Conservation (phyloP, 129 eudicot species). For the sunflower (Helianthus annuus) region HanXRQr2.0-SUNRISE NC_035443.2:172649081-172649580, state of each 20-base stretch:
- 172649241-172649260: constrained; percentile 19
- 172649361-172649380: constrained; percentile 90
- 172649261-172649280: constrained; percentile 48
- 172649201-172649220: constrained; percentile 13
- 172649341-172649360: constrained; percentile 51
- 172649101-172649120: constrained; percentile 12
- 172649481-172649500: constrained; percentile 75
- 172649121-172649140: neutral
- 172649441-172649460: constrained; percentile 84
- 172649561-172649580: constrained; percentile 89
- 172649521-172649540: constrained; percentile 88
- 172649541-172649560: constrained; percentile 96
- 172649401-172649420: constrained; percentile 99
- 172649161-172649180: constrained; percentile 25
- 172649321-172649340: constrained; percentile 22
- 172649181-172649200: constrained; percentile 1
- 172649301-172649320: constrained; percentile 41
- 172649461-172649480: constrained; percentile 95
- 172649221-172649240: neutral
- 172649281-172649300: constrained; percentile 57
- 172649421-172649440: constrained; percentile 73
- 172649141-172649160: neutral
- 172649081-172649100: neutral
- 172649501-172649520: constrained; percentile 70
- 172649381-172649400: constrained; percentile 92